Base-by-base conservation (phyloP, 2,329 filamentous ascomycete species). In the Exophiala mesophila region DNA sequence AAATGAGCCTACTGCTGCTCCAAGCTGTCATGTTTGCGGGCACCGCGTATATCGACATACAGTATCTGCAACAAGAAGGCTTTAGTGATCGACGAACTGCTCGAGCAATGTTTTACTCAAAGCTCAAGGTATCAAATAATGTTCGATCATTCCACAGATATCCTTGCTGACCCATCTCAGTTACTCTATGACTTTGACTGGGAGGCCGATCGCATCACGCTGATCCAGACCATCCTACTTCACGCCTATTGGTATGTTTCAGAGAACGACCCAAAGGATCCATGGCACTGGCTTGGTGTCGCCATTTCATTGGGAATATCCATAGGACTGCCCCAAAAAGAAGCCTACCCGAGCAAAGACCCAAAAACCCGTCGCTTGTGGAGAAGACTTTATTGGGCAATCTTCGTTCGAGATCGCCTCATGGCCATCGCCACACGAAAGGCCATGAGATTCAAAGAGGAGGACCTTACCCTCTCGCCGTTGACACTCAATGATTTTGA, bases 261-360 rank as follows among this genome's bases (percentile, higher is more conserved):
- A 5, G 89, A 89, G 1, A 88, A 96, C 65, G 89, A 96, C 62
- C 88, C 94, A 62, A 96, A 96, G 63, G 90, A 96, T 63, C 96
- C 89, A 33, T 95, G 90, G 86, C 89, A 96, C 61, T 96, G 89
- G 89, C 95, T 95, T 85, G 90, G 89, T n/a, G 86, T 95, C 29
- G 89, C 88, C 33, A 85, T 94, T 45, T 95, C 88, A 8, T 72
- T 96, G 32, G 89, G 88, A 39, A 88, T 94, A 63, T 95, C 88
- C 10, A 95, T 96, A 52, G 89, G 89, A 4, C 73, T 96, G 15
- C 88, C 96, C 64, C 83, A 88, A 48, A 28, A 29, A 19, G 36
- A 40, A 23, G 86, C 95, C 2, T 43, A 43, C 20, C 10, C 36
- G 6, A 44, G 39, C 19, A 48, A 45, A 20, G 45, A 48, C 38